These are phyloP conservation scores for Pilasporangium apinafurcum DNA, from an alignment of 352 stramenopile species.

Conservation along the genomic window DNA sequence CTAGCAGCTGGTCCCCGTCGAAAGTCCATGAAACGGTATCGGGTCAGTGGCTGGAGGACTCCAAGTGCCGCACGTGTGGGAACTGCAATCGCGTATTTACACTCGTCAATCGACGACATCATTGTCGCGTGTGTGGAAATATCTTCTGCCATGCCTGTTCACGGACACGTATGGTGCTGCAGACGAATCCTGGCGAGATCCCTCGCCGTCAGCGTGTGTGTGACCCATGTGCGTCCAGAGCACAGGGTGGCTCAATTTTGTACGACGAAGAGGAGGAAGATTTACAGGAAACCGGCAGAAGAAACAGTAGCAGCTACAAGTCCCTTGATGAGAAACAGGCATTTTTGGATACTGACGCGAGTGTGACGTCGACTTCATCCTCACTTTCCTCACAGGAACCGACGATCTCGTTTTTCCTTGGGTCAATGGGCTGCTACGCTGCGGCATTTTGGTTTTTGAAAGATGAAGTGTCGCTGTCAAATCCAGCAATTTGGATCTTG, in stretches of 20 bases:
- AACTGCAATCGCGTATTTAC: conserved; percentile 72
- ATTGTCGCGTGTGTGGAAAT: conserved; percentile 77
- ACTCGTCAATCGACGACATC: conserved; percentile 69
- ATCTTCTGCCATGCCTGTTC: conserved; percentile 82
- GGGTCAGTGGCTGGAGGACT: conserved; percentile 64
- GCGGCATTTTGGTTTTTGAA: conserved; percentile 78
- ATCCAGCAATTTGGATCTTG: conserved; percentile 74
- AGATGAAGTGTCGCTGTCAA: conserved; percentile 63
- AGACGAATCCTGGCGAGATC: conserved; percentile 56
- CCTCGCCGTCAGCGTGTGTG: conserved; percentile 70
- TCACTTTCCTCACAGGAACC: conserved; percentile 2
- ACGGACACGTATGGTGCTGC: conserved; percentile 73
- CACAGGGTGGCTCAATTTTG: conserved; percentile 54
- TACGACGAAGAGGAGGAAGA: conserved; percentile 45
- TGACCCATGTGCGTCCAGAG: conserved; percentile 53
- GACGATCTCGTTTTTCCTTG: conserved; percentile 48
- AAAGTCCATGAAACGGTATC: conserved; percentile 55
- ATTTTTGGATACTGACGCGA: too few species aligned
- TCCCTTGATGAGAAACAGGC: conserved; percentile 5
- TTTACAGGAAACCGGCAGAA: conserved; percentile 8
- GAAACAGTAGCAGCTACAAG: background rate
- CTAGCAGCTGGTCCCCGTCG: conserved; percentile 58
- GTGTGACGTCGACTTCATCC: background rate
- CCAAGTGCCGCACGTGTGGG: conserved; percentile 34
- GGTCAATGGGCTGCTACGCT: conserved; percentile 51